phyloP scores from a whole-genome alignment of 768 basidiomycete genomes.

The Jaapia argillacea region DNA sequence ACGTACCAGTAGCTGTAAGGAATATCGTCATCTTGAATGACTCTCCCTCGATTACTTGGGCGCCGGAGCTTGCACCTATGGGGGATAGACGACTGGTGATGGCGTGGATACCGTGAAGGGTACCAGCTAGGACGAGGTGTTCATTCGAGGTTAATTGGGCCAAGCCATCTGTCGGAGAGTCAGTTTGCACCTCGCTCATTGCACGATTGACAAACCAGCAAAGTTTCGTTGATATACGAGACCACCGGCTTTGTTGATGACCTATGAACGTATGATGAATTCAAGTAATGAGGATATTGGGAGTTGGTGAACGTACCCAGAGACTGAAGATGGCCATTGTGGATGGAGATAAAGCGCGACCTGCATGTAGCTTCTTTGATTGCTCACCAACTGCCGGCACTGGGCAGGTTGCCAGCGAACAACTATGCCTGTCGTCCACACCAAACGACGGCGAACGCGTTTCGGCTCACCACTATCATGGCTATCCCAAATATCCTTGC shows the following conservation, averaged over 20 bases:
- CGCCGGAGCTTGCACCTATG: slow-evolving; percentile 71
- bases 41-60: slow-evolving; percentile 93
- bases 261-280: slow-evolving; percentile 32
- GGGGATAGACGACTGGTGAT: slow-evolving; percentile 91
- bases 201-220: slow-evolving; percentile 45
- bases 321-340: slow-evolving; percentile 72
- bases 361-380: too few relatives aligned
- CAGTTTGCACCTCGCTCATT: background rate
- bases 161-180: slow-evolving; percentile 62
- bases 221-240: slow-evolving; percentile 91
- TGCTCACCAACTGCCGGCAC: too few relatives aligned
- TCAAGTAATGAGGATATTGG: background rate
- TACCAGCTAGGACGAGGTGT: slow-evolving; percentile 91
- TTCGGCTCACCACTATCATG: too few relatives aligned
- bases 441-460: too few relatives aligned
- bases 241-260: slow-evolving; percentile 98
- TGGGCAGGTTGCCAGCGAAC: too few relatives aligned
- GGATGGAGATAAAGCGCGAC: slow-evolving; percentile 2
- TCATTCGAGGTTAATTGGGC: slow-evolving; percentile 87
- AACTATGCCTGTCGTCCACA: too few relatives aligned
- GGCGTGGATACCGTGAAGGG: slow-evolving; percentile 96
- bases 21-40: slow-evolving; percentile 90
- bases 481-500: too few relatives aligned
- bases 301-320: slow-evolving; percentile 50
- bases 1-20: slow-evolving; percentile 80